These are phyloP conservation scores for Cryptosporidium canis DNA, from an alignment of 169 alveolate species.

Conservation along the genomic window DNA sequence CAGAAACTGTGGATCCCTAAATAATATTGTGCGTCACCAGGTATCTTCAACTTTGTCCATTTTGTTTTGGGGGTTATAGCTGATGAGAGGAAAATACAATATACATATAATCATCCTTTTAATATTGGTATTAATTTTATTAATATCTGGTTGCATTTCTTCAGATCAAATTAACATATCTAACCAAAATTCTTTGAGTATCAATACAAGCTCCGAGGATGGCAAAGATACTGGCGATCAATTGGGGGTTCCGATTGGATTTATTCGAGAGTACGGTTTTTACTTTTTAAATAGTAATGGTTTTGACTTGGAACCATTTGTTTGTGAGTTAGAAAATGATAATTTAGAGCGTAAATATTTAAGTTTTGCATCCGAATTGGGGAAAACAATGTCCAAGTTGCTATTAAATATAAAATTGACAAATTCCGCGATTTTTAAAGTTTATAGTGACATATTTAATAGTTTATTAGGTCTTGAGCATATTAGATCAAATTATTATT, in stretches of 20 bases:
- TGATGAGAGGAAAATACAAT: background rate
- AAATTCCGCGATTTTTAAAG: background rate
- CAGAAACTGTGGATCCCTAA: background rate
- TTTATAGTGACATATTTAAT: background rate
- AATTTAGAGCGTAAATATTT: background rate
- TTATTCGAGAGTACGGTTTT: constrained; percentile 33
- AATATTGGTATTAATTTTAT: background rate
- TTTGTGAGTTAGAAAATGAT: background rate
- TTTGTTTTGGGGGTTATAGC: background rate
- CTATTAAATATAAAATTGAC: background rate
- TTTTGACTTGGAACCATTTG: background rate
- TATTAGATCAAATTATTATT: background rate
- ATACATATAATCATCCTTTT: background rate
- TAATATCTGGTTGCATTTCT: background rate
- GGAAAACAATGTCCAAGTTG: background rate
- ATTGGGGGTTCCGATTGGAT: background rate
- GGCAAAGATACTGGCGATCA: background rate
- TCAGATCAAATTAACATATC: background rate
- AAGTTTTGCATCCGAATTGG: background rate
- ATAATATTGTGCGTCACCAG: background rate
- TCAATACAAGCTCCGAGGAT: too few species aligned
- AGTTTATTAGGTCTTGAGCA: background rate
- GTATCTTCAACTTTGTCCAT: background rate
- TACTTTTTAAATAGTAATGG: constrained; percentile 13
- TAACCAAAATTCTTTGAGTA: too few species aligned